Percentiles rank a stretch among this genome's conserved stretches.
Evolutionary conservation across 2,329 filamentous ascomycete genomes (phyloP).

Genomic region (Colletotrichum tamarilloi): DNA sequence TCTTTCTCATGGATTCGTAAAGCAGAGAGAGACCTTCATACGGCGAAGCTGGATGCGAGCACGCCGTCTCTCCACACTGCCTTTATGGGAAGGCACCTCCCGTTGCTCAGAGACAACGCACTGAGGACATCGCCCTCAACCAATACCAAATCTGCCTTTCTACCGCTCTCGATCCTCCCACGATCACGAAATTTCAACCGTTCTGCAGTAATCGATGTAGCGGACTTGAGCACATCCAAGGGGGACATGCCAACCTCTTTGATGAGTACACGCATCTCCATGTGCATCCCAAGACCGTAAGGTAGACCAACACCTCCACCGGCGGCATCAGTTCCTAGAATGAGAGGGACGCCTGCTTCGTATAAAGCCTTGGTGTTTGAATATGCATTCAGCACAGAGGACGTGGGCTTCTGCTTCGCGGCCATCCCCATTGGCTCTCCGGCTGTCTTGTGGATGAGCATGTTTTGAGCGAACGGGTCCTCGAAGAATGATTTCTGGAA

Average conservation of each 20-base stretch:
- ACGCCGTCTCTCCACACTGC: slow-evolving; percentile 36
- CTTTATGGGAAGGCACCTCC: slow-evolving; percentile 21
- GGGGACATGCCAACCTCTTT: slow-evolving; percentile 34
- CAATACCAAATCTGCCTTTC: slow-evolving; percentile 35
- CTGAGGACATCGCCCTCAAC: slow-evolving; percentile 33
- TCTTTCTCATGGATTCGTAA: too few species aligned
- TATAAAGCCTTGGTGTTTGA: background rate
- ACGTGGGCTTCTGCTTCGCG: background rate
- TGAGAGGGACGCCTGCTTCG: slow-evolving; percentile 29
- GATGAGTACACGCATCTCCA: slow-evolving; percentile 36
- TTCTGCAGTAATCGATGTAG: slow-evolving; percentile 32
- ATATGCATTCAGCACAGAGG: background rate
- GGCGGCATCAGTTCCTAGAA: slow-evolving; percentile 37
- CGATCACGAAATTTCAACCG: slow-evolving; percentile 32
- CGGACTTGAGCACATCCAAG: slow-evolving; percentile 32
- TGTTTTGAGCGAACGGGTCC: background rate
- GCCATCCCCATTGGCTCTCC: background rate
- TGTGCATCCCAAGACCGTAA: slow-evolving; percentile 32
- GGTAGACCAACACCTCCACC: slow-evolving; percentile 29
- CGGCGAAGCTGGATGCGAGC: background rate
- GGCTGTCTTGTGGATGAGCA: background rate
- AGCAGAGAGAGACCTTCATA: background rate
- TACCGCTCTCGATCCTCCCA: slow-evolving; percentile 27
- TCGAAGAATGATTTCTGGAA: slow-evolving; percentile 25
- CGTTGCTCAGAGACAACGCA: background rate